phyloP scores from a whole-genome alignment of 1,284 basidiomycete genomes.

The Rugosomyces carneus region DNA sequence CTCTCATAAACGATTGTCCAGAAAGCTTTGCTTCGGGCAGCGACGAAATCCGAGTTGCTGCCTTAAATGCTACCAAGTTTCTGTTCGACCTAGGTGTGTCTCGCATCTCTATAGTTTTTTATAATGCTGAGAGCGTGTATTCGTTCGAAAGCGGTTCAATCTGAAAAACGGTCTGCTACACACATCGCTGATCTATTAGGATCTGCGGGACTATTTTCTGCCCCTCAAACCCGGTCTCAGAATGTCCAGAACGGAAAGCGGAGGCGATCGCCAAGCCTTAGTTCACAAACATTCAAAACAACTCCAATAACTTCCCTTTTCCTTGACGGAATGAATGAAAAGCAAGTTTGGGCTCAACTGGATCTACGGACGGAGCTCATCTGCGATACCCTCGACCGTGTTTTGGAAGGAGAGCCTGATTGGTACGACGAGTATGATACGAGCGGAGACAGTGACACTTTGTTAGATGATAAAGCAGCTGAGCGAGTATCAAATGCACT shows the following conservation, averaged over 20 bases:
- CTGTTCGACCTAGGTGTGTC: conserved; percentile 76
- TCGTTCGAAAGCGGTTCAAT: conserved; percentile 47
- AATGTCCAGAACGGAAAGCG: conserved; percentile 32
- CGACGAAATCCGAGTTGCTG: conserved; percentile 49
- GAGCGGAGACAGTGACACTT: conserved; percentile 20
- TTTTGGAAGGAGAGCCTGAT: conserved; percentile 43
- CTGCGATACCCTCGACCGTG: conserved; percentile 57
- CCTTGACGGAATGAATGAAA: conserved; percentile 78
- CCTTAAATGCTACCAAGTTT: conserved; percentile 67
- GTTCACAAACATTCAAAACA: conserved; percentile 40
- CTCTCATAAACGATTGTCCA: conserved; percentile 45
- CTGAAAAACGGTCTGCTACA: conserved; percentile 60
- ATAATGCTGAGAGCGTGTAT: neutral
- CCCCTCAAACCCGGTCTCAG: conserved; percentile 70
- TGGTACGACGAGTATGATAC: conserved; percentile 24
- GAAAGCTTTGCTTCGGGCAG: conserved; percentile 55
- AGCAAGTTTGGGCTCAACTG: conserved; percentile 92
- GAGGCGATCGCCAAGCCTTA: conserved; percentile 35
- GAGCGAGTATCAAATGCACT: conserved; percentile 22
- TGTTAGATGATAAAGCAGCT: conserved; percentile 28
- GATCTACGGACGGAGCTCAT: conserved; percentile 70
- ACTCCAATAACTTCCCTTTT: conserved; percentile 78
- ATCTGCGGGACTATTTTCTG: conserved; percentile 54
- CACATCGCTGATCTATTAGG: conserved; percentile 65
- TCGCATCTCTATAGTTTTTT: neutral